phyloP scores from a whole-genome alignment of 192 early-diverging fungal species.

The Funneliformis mosseae region DNA sequence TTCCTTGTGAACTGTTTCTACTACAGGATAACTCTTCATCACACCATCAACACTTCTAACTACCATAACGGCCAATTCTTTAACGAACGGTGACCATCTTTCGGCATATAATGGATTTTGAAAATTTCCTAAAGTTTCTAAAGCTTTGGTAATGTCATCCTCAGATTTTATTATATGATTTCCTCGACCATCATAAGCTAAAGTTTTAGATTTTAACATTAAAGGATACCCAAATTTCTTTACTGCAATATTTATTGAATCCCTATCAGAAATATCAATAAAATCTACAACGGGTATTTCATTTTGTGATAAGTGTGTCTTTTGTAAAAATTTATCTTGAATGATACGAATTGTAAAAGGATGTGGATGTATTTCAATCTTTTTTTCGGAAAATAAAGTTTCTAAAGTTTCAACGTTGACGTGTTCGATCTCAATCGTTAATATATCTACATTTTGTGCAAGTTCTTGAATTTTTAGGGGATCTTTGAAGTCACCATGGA shows the following conservation, averaged over 20 bases:
- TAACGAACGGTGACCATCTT: slow-evolving; percentile 88
- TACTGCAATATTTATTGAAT: slow-evolving; percentile 56
- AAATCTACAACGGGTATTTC: slow-evolving; percentile 75
- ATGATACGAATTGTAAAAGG: slow-evolving; percentile 84
- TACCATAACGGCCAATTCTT: slow-evolving; percentile 98
- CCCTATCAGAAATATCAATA: slow-evolving; percentile 59
- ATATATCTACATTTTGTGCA: slow-evolving; percentile 72
- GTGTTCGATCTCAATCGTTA: slow-evolving; percentile 99
- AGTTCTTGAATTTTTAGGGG: slow-evolving; percentile 74
- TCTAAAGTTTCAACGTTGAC: slow-evolving; percentile 73
- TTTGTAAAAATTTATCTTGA: slow-evolving; percentile 97
- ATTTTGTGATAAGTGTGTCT: slow-evolving; percentile 68
- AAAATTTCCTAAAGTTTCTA: slow-evolving; percentile 59
- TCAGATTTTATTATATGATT: slow-evolving; percentile 85
- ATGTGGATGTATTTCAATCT: slow-evolving; percentile 73
- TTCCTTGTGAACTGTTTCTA: slow-evolving; percentile 97
- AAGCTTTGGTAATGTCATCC: slow-evolving; percentile 64
- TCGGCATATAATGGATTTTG: slow-evolving; percentile 86
- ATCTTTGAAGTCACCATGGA: slow-evolving; percentile 87
- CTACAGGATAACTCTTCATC: slow-evolving; percentile 86
- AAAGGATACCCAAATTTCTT: slow-evolving; percentile 85
- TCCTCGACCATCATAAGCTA: slow-evolving; percentile 96
- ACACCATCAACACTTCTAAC: slow-evolving; percentile 76
- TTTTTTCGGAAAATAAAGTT: slow-evolving; percentile 57
- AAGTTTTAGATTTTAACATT: slow-evolving; percentile 92